Conservation (phyloP, 1,284 basidiomycete genomes). For the Cryptococcus jaspeensis region DNA sequence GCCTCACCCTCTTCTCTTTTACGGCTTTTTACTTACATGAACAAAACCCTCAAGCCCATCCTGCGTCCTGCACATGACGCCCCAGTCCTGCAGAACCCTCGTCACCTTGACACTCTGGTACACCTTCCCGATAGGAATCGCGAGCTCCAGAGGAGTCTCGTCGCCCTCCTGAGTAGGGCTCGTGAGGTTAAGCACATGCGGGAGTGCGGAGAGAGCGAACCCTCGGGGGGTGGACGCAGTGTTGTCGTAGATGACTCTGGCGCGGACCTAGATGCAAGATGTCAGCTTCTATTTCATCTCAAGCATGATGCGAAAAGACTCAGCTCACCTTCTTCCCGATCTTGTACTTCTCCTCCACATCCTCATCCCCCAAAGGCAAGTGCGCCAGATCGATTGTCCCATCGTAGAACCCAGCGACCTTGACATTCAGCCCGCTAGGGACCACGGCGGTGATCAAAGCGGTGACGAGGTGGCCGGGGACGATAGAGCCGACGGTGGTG, state of each 20-base stretch:
- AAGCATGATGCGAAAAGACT: no score
- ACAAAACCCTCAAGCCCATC: constrained; percentile 73
- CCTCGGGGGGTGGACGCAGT: constrained; percentile 67
- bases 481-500: constrained; percentile 73
- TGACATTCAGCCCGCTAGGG: constrained; percentile 78
- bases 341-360: constrained; percentile 62
- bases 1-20: background rate
- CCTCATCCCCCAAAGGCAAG: constrained; percentile 55
- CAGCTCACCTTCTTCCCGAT: constrained; percentile 69
- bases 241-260: constrained; percentile 81
- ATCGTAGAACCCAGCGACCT: constrained; percentile 89
- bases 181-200: constrained; percentile 66
- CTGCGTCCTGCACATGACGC: constrained; percentile 67
- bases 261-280: constrained; percentile 59
- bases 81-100: constrained; percentile 75
- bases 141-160: constrained; percentile 55
- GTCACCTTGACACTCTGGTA: constrained; percentile 71
- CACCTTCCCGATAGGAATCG: constrained; percentile 70
- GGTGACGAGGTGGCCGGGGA: constrained; percentile 85
- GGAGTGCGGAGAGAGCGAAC: constrained; percentile 74
- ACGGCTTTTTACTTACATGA: constrained; percentile 62
- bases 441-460: constrained; percentile 78
- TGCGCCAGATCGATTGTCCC: constrained; percentile 87
- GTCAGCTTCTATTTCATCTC: background rate
- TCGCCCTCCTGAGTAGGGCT: constrained; percentile 44